Percentiles rank a stretch among this genome's conserved stretches.
Evolutionary conservation across 192 early-diverging fungal genomes (phyloP).

Genomic region (Podila verticillata): DNA sequence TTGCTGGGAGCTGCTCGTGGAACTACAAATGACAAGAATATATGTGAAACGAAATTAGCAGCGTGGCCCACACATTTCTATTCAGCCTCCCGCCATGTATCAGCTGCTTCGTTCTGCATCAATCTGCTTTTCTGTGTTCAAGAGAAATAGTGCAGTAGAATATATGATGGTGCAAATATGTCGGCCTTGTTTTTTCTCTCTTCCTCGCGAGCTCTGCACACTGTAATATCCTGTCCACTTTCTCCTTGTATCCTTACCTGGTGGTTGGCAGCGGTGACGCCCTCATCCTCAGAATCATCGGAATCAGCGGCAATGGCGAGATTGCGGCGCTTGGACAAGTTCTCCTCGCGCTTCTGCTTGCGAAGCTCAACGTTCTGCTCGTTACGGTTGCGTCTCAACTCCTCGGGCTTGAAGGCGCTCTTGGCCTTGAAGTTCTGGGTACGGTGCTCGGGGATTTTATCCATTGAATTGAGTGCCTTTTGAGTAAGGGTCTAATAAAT

Average conservation of each 20-base stretch:
- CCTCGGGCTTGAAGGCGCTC: constrained; percentile 87
- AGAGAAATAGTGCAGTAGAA: no score
- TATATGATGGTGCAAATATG: no score
- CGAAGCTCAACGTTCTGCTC: constrained; percentile 94
- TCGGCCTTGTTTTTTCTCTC: no score
- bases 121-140: no score
- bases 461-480: constrained; percentile 41
- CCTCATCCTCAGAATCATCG: constrained; percentile 86
- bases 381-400: constrained; percentile 92
- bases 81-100: no score
- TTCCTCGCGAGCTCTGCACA: no score
- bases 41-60: no score
- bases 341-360: constrained; percentile 95
- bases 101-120: no score
- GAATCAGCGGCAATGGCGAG: constrained; percentile 66
- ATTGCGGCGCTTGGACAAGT: constrained; percentile 92
- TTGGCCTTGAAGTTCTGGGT: constrained; percentile 89
- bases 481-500: no score
- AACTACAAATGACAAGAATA: constrained; percentile 51
- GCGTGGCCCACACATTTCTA: no score
- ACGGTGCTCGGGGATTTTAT: constrained; percentile 67
- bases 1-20: constrained; percentile 79
- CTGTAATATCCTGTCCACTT: no score
- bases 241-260: constrained; percentile 56
- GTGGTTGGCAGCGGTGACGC: constrained; percentile 55